phyloP scores from a whole-genome alignment of 2,329 filamentous ascomycete genomes.

The Xylaria sp. region DNA sequence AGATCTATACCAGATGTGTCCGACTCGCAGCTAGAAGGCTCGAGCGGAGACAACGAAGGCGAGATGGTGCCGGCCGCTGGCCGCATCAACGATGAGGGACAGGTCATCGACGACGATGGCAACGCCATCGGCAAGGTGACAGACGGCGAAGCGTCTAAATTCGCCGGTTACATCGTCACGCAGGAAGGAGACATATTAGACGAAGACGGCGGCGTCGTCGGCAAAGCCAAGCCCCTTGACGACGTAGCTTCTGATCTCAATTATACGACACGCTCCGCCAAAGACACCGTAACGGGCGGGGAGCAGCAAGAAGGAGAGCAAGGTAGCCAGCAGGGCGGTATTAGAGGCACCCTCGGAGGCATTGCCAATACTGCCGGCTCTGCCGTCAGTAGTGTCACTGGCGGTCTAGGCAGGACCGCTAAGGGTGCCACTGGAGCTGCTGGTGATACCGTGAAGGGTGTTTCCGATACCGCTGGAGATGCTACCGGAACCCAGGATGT shows the following conservation, averaged over 20 bases:
- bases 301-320: background rate
- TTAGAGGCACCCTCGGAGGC: constrained; percentile 42
- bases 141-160: constrained; percentile 46
- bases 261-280: constrained; percentile 47
- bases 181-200: constrained; percentile 53
- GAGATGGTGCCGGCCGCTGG: constrained; percentile 53
- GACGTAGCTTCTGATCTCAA: constrained; percentile 49
- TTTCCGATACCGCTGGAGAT: constrained; percentile 43
- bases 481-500: constrained; percentile 41
- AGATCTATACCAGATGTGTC: constrained; percentile 47
- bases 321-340: constrained; percentile 20
- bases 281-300: constrained; percentile 28
- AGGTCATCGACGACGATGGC: constrained; percentile 66
- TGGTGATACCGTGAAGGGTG: constrained; percentile 43
- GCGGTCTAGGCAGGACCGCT: constrained; percentile 42
- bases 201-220: constrained; percentile 48
- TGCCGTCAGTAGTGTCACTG: constrained; percentile 39
- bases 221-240: constrained; percentile 51
- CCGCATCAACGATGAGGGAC: constrained; percentile 64
- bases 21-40: constrained; percentile 36
- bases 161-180: constrained; percentile 51
- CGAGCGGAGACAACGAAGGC: constrained; percentile 46
- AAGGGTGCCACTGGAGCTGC: constrained; percentile 42
- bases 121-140: constrained; percentile 59
- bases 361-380: constrained; percentile 42